Base-by-base conservation (phyloP, 768 basidiomycete species). In the Gloeopeniophorella convolvens region DNA sequence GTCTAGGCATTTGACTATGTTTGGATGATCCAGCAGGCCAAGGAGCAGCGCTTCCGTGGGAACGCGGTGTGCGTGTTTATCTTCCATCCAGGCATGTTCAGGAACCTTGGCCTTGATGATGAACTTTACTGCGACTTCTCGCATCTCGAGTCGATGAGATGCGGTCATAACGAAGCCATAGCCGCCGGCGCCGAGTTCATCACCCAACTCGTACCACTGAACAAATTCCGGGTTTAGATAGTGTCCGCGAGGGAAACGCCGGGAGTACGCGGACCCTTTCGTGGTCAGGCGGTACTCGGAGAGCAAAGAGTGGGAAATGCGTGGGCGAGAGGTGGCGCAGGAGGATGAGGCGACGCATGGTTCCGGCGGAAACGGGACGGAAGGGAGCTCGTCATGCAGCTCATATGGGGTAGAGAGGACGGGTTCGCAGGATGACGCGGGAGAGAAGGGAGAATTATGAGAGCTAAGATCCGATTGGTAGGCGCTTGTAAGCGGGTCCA, bases 161-260 rank as follows among this genome's bases (percentile, higher is more conserved):
- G 90, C 92, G 3, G 86, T 85, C 77, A 95, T 88, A 23, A 97
- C 94, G 64, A 97, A 96, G 2, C 93, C 93, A 63, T 93, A 97
- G 15, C 93, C 93, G 36, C 94, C 94, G 9, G 83, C 82, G 34
- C 94, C 94, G 21, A 97, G 74, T 63, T 89, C 84, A 57, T 86
- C 87, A 31, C 76, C 77, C 20, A 88, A 77, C 31, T 70, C 63
- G 59, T 88, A 90, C 40, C 61, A 62, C 34, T 67, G 69, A 41
- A 78, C 77, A 59, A 91, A 91, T 36, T 71, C 68, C 5, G 73
- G 61, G 59, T 82, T 72, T 40, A 91, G 75, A 30, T 62, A 61
- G 64, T 91, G 86, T 1, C 73, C 76, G 4, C 63, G 59, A 1
- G 82, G 80, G 60, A 91, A 89, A 18, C 73, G 74, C 27, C 66